Conservation (phyloP, 176 grass and related monocot species). For the Elymus sibiricus region DNA sequence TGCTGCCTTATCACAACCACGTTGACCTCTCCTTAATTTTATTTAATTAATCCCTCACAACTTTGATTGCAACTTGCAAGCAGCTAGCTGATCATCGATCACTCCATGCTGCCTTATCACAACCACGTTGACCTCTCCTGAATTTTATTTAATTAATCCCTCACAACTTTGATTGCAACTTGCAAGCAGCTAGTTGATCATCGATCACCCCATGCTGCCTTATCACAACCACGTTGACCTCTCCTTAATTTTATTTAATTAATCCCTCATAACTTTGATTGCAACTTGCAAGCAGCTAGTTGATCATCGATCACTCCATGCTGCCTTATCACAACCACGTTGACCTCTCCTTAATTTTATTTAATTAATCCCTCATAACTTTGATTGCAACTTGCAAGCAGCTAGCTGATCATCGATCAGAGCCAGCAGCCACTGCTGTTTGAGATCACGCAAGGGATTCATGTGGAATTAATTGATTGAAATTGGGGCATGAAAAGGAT, state of each 20-base stretch:
- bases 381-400: conserved; percentile 24
- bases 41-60: background rate
- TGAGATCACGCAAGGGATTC: background rate
- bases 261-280: background rate
- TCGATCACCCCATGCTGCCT: conserved; percentile 18
- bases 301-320: too few relatives aligned
- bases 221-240: conserved; percentile 16
- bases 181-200: too few relatives aligned
- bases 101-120: conserved; percentile 31
- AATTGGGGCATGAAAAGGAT: background rate
- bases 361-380: background rate
- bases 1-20: conserved; percentile 28
- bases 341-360: background rate
- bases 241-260: background rate
- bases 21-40: background rate
- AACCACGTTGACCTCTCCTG: background rate
- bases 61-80: conserved; percentile 26
- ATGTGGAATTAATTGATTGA: background rate
- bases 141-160: background rate
- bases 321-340: conserved; percentile 21
- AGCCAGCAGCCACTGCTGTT: background rate
- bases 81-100: too few relatives aligned
- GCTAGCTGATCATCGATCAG: background rate
- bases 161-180: background rate
- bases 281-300: conserved; percentile 46